phyloP scores from a whole-genome alignment of 2,329 filamentous ascomycete species.

The Alternaria sp. region DNA sequence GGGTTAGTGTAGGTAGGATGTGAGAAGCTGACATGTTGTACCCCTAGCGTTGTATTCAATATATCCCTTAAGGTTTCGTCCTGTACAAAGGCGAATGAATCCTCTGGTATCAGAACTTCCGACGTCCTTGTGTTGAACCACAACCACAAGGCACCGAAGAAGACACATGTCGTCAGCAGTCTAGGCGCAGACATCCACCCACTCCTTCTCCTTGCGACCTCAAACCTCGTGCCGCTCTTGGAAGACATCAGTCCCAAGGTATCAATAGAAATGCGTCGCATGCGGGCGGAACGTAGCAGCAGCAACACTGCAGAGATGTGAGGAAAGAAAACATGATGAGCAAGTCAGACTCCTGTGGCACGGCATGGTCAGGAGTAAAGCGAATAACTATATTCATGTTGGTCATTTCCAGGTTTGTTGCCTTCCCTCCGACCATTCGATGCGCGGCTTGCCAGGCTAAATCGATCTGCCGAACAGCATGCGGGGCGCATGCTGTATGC shows the following conservation, averaged over 20 bases:
- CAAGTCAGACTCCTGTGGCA: not conserved
- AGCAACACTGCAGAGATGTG: not conserved
- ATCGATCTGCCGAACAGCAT: slow-evolving; percentile 32
- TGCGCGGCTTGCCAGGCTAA: slow-evolving; percentile 30
- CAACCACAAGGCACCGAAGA: slow-evolving; percentile 29
- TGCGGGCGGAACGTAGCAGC: slow-evolving; percentile 2
- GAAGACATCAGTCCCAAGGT: slow-evolving; percentile 32
- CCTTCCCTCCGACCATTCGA: not conserved
- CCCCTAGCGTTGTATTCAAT: slow-evolving; percentile 36
- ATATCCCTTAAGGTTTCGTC: slow-evolving; percentile 33
- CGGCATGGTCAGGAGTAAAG: slow-evolving; percentile 11
- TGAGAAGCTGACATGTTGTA: slow-evolving; percentile 13
- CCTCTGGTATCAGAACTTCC: slow-evolving; percentile 23
- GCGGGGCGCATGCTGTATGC: slow-evolving; percentile 12
- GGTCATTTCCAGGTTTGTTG: slow-evolving; percentile 8
- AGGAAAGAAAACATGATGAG: slow-evolving; percentile 1
- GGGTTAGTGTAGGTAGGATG: not conserved
- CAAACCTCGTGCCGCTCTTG: slow-evolving; percentile 21
- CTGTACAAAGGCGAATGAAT: slow-evolving; percentile 30
- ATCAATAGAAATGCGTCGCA: slow-evolving; percentile 41
- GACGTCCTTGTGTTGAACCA: slow-evolving; percentile 24
- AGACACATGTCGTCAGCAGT: slow-evolving; percentile 29
- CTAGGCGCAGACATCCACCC: slow-evolving; percentile 31
- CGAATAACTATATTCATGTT: slow-evolving; percentile 28
- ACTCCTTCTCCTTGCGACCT: slow-evolving; percentile 21